Evolutionary conservation across 768 basidiomycete genomes (phyloP).

Genomic region (Asterophora lycoperdoides): DNA sequence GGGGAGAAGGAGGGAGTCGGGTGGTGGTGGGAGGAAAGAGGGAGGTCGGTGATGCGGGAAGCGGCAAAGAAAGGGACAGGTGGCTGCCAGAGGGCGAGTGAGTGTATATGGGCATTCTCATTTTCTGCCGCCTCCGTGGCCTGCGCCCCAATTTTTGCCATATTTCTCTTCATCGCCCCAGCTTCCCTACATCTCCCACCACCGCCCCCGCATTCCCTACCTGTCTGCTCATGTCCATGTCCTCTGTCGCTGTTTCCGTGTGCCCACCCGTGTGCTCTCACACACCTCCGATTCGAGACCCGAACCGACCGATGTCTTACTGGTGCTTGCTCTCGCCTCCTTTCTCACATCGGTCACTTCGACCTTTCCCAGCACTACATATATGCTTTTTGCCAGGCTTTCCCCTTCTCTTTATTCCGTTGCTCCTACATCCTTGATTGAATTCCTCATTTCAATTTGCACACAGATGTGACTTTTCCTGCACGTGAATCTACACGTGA

Average conservation of each 20-base stretch:
- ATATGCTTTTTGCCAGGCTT: slow-evolving; percentile 2
- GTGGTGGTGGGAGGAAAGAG: slow-evolving; percentile 29
- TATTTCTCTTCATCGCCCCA: slow-evolving; percentile 2
- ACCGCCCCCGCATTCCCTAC: neutral
- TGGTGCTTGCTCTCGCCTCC: neutral
- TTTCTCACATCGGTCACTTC: neutral
- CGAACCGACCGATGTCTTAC: slow-evolving; percentile 4
- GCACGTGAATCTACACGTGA: slow-evolving; percentile 24
- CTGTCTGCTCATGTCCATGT: neutral
- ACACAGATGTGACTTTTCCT: slow-evolving; percentile 13
- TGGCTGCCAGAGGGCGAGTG: slow-evolving; percentile 57
- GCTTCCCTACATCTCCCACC: slow-evolving; percentile 20
- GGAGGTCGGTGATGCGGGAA: slow-evolving; percentile 47
- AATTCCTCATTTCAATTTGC: slow-evolving; percentile 12
- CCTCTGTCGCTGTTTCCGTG: slow-evolving; percentile 8
- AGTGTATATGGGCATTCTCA: slow-evolving; percentile 26
- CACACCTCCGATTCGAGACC: slow-evolving; percentile 11
- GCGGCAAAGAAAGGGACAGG: slow-evolving; percentile 59
- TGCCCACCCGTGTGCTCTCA: slow-evolving; percentile 14
- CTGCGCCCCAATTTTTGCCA: slow-evolving; percentile 17
- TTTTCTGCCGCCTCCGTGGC: slow-evolving; percentile 12
- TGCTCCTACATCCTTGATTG: slow-evolving; percentile 8
- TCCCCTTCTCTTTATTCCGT: slow-evolving; percentile 15
- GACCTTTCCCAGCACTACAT: neutral
- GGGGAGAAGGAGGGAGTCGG: slow-evolving; percentile 19